Conservation (phyloP, 192 early-diverging fungal species). For the Entomortierella parvispora region DNA sequence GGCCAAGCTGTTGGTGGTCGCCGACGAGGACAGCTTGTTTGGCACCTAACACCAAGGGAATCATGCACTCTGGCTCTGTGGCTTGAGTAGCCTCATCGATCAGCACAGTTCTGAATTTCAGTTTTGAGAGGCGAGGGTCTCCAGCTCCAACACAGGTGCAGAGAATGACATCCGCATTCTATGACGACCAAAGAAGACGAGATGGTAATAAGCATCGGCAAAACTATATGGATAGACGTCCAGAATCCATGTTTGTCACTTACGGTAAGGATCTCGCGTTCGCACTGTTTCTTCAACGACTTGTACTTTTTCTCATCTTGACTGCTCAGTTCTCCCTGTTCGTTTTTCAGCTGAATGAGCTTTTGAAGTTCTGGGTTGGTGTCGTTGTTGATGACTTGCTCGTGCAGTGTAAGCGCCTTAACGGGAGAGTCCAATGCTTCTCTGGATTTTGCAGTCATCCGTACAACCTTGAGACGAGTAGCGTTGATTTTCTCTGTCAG, state of each 20-base stretch:
- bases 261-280: constrained; percentile 89
- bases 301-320: constrained; percentile 90
- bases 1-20: constrained; percentile 98
- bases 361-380: constrained; percentile 95
- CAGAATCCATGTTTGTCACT: constrained; percentile 4
- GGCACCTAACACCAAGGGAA: constrained; percentile 95
- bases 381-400: constrained; percentile 96
- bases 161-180: constrained; percentile 96
- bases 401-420: constrained; percentile 93
- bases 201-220: not conserved
- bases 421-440: constrained; percentile 96
- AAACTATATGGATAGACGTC: not conserved
- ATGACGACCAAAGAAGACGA: constrained; percentile 4
- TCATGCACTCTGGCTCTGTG: constrained; percentile 97
- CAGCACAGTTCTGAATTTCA: constrained; percentile 93
- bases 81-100: constrained; percentile 99
- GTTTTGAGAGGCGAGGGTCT: constrained; percentile 88
- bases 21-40: constrained; percentile 98
- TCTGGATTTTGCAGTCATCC: constrained; percentile 91
- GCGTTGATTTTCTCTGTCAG: constrained; percentile 96
- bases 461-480: constrained; percentile 94
- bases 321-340: constrained; percentile 91
- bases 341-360: constrained; percentile 85
- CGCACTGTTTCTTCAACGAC: constrained; percentile 83
- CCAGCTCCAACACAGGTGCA: constrained; percentile 98